phyloP scores from a whole-genome alignment of 2,329 filamentous ascomycete genomes.

The Xylariaceae sp. region DNA sequence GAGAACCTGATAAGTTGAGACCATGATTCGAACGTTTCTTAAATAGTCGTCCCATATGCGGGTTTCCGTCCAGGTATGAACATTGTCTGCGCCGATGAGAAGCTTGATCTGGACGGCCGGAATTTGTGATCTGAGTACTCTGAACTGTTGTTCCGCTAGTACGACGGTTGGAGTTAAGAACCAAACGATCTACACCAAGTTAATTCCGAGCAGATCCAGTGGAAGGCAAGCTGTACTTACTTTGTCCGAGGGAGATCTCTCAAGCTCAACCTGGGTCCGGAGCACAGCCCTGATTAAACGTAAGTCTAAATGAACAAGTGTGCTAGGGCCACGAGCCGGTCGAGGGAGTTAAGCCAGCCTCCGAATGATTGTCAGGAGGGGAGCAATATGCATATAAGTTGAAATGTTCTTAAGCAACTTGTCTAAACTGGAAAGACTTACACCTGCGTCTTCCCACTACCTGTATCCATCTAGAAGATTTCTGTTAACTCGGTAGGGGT shows the following conservation, averaged over 20 bases:
- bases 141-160: constrained; percentile 67
- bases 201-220: constrained; percentile 12
- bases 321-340: too few relatives aligned
- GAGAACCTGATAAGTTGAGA: constrained; percentile 77
- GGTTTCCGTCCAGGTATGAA: constrained; percentile 73
- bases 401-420: background rate
- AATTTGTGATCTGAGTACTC: constrained; percentile 62
- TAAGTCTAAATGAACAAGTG: constrained; percentile 22
- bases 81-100: constrained; percentile 68
- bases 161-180: constrained; percentile 72
- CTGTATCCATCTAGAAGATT: constrained; percentile 70
- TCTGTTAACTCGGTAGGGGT: background rate
- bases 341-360: constrained; percentile 1
- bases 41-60: constrained; percentile 69
- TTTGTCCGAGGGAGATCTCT: constrained; percentile 55
- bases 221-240: constrained; percentile 40
- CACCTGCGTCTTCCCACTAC: constrained; percentile 79
- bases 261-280: constrained; percentile 67
- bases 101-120: constrained; percentile 61
- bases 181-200: constrained; percentile 61
- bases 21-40: constrained; percentile 66
- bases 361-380: background rate
- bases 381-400: background rate
- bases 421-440: constrained; percentile 43
- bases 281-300: constrained; percentile 59